Conservation (phyloP, 306 rosid genomes). For the Rosa rugosa region DNA sequence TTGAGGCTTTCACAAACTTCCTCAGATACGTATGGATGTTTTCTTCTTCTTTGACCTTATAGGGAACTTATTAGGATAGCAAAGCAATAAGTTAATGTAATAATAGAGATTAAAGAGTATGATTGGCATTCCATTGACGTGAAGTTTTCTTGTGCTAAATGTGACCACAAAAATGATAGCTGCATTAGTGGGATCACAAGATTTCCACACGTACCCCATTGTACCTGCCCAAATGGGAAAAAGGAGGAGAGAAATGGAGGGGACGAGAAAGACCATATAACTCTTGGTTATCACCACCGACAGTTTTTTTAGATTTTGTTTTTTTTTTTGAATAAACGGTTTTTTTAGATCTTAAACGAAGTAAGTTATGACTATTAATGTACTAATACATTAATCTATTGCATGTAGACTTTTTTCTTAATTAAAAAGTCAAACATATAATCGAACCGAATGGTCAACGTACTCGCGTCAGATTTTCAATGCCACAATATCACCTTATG, state of each 20-base stretch:
- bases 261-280: not conserved
- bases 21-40: not conserved
- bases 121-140: not conserved
- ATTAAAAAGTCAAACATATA: no score
- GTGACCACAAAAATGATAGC: not conserved
- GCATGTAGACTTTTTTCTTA: no score
- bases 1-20: not conserved
- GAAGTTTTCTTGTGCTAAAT: not conserved
- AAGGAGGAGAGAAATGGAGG: not conserved
- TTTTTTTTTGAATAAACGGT: no score
- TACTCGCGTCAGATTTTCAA: no score
- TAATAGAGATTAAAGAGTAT: not conserved
- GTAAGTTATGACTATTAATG: no score
- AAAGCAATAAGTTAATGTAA: not conserved
- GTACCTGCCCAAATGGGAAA: not conserved
- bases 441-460: not conserved
- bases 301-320: no score
- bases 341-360: no score
- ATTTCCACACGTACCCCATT: not conserved
- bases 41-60: not conserved
- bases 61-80: not conserved
- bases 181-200: not conserved
- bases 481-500: not conserved
- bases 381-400: no score
- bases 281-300: not conserved